These are phyloP conservation scores for Fusarium temperatum DNA, from an alignment of 2,329 filamentous ascomycete genomes.

Conservation along the genomic window DNA sequence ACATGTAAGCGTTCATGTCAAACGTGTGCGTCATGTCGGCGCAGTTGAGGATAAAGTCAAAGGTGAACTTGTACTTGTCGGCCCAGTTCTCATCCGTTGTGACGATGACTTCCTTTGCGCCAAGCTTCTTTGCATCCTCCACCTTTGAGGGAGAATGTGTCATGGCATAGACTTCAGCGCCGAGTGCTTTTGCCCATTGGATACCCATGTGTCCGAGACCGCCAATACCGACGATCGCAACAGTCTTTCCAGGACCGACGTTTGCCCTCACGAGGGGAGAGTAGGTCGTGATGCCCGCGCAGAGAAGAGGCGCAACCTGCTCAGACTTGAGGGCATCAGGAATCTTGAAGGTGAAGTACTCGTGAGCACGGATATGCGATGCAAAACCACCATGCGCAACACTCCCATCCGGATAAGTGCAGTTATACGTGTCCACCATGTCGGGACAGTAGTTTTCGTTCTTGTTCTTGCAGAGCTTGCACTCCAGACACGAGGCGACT, in stretches of 20 bases:
- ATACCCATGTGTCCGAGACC: slow-evolving; percentile 79
- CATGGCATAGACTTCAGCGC: slow-evolving; percentile 72
- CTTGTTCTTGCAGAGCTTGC: slow-evolving; percentile 55
- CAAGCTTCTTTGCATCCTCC: slow-evolving; percentile 68
- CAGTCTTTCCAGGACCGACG: slow-evolving; percentile 73
- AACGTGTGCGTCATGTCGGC: slow-evolving; percentile 63
- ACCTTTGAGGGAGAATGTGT: slow-evolving; percentile 68
- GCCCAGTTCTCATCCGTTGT: slow-evolving; percentile 65
- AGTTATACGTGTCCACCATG: slow-evolving; percentile 65
- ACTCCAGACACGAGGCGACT: slow-evolving; percentile 42
- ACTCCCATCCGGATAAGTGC: slow-evolving; percentile 65
- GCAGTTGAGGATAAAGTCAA: slow-evolving; percentile 62
- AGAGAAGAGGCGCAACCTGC: slow-evolving; percentile 74
- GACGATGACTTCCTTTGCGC: slow-evolving; percentile 64
- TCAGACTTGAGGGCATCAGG: slow-evolving; percentile 61
- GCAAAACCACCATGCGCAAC: slow-evolving; percentile 72
- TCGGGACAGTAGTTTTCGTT: slow-evolving; percentile 70
- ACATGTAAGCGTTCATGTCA: slow-evolving; percentile 61
- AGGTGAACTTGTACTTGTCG: slow-evolving; percentile 60
- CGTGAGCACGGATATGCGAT: slow-evolving; percentile 59
- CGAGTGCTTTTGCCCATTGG: slow-evolving; percentile 75
- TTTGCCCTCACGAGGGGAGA: slow-evolving; percentile 73
- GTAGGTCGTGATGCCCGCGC: slow-evolving; percentile 79
- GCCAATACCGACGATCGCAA: slow-evolving; percentile 75
- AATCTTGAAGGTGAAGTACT: slow-evolving; percentile 69